Base-by-base conservation (phyloP, 2,329 filamentous ascomycete species). In the Beauveria bassiana region DNA sequence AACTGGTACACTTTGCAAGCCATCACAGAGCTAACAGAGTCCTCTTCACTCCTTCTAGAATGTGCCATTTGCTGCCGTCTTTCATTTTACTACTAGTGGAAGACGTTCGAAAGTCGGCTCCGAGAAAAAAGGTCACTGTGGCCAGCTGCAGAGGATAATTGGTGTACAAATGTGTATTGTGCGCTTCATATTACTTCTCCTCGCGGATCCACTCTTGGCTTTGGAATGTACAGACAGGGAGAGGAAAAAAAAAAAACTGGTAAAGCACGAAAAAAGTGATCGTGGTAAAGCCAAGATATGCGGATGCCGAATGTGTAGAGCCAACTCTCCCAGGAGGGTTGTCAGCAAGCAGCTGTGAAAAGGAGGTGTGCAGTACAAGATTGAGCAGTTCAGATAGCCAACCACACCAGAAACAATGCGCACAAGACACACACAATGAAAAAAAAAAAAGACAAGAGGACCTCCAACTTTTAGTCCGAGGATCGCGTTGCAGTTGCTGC, bases 391-490 rank as follows among this genome's bases (percentile, higher is more conserved):
- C 59, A 61, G 20, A 61, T 43, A 55, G 28, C 59, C 50, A 55
- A 20, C 59, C 59, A 49, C 3, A 51, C 49, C 18, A 51, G 8
- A 46, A 31, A 50, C 26, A 31, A 31, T 31, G 26, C 14, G 18
- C 40, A 16, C 16, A 18, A 43, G 18, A 43, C 14, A 43, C 16
- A 8, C 40, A 53, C 12, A 3, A 22, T 40, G 3, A 45, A 7
- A 26, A 24, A 38, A 43, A 58, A 26, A 10, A 47, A 47, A 8
- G 40, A 6, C 45, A 34, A 28, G 24, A 61, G 9, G 2, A 38
- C n/a, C 51, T 20, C 50, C 59, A 60, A 45, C 28, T 53, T 61
- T 60, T 54, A 38, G 34, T 54, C 45, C n/a, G 12, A 26, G 22
- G 26, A 42, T 31, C n/a, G 31, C 18, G 45, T 49, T 57, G 42